These are phyloP conservation scores for Phytophthora citricola DNA, from an alignment of 352 stramenopile genomes.

Conservation along the genomic window DNA sequence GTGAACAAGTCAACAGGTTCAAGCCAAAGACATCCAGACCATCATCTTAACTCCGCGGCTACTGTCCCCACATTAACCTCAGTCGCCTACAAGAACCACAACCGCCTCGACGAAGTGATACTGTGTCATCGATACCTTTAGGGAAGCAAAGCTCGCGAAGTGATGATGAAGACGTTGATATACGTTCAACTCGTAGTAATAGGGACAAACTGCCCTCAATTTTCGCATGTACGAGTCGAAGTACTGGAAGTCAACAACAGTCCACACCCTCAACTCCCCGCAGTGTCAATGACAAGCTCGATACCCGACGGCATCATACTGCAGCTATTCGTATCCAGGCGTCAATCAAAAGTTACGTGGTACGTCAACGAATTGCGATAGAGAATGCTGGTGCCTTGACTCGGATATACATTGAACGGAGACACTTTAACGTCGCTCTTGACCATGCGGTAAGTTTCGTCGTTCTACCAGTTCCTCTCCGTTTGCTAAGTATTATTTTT, in stretches of 20 bases:
- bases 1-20: conserved; percentile 12
- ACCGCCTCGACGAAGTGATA: conserved; percentile 21
- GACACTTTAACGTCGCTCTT: conserved; percentile 56
- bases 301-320: conserved; percentile 4
- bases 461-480: not conserved
- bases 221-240: not conserved
- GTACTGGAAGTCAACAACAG: not conserved
- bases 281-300: not conserved
- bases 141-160: conserved; percentile 5
- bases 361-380: conserved; percentile 33
- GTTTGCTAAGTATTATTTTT: conserved; percentile 7
- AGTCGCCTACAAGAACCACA: conserved; percentile 10
- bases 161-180: conserved; percentile 22
- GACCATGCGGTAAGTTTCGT: conserved; percentile 45
- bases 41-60: conserved; percentile 15
- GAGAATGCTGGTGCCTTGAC: conserved; percentile 51
- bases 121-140: conserved; percentile 19
- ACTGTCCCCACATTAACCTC: conserved; percentile 21
- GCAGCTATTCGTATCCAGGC: conserved; percentile 54
- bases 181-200: not conserved
- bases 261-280: conserved; percentile 4
- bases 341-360: conserved; percentile 30
- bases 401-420: conserved; percentile 64
- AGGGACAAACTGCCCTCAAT: not conserved
- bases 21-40: conserved; percentile 7